Conservation (phyloP, 1,139 yeast genomes). For the Suhomyces anneliseae region DNA sequence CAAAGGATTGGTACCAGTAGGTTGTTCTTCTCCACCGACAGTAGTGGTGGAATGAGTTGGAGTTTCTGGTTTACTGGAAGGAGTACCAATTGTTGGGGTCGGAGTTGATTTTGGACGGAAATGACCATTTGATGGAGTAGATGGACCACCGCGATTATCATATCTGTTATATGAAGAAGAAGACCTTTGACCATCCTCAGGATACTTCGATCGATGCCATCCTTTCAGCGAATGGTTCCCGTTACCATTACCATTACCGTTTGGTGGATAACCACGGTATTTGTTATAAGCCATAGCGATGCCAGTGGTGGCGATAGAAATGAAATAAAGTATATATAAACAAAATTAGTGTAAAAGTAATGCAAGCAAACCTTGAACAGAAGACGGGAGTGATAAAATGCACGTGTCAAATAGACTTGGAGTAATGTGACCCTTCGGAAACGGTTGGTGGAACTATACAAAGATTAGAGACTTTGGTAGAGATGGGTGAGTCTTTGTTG, state of each 20-base stretch:
- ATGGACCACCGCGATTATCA: too few relatives aligned
- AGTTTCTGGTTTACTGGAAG: neutral
- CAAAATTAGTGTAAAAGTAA: too few relatives aligned
- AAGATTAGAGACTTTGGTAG: too few relatives aligned
- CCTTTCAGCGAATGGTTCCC: neutral
- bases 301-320: neutral
- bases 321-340: too few relatives aligned
- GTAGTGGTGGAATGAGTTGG: neutral
- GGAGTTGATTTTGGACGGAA: neutral
- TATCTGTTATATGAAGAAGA: neutral
- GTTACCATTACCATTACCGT: neutral
- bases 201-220: slow-evolving; percentile 4
- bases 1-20: slow-evolving; percentile 30
- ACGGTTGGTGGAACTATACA: too few relatives aligned
- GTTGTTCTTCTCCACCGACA: neutral
- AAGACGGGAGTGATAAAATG: too few relatives aligned
- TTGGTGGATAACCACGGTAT: slow-evolving; percentile 1
- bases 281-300: slow-evolving; percentile 6
- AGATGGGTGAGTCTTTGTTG: neutral
- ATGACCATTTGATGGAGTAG: too few relatives aligned
- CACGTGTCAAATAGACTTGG: too few relatives aligned
- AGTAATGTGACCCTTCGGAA: too few relatives aligned
- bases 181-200: slow-evolving; percentile 1
- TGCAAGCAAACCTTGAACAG: too few relatives aligned
- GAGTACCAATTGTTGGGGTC: neutral